A percentile compares a stretch with the other conserved stretches of the same genome.
phyloP scores from a whole-genome alignment of 140 eudicot genomes.

The Cichorium intybus region DNA sequence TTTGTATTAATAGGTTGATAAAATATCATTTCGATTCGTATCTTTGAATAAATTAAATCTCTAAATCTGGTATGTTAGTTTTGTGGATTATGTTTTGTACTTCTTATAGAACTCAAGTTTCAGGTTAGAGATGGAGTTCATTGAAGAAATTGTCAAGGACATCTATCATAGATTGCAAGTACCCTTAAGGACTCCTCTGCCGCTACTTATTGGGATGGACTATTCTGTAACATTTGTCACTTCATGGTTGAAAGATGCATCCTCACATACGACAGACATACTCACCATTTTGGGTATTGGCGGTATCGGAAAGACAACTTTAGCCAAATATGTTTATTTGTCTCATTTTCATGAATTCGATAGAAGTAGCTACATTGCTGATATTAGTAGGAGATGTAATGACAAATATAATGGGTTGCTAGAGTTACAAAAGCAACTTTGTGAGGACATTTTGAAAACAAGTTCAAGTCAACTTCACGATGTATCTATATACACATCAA shows the following conservation, averaged over 20 bases:
- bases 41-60: no score
- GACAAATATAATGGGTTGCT: no score
- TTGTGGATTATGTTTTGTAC: neutral
- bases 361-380: constrained; percentile 21
- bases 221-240: neutral
- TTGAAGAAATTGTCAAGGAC: constrained; percentile 13
- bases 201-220: constrained; percentile 16
- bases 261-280: no score
- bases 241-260: constrained; percentile 28
- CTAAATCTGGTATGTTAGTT: no score
- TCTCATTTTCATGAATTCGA: neutral
- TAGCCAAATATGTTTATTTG: constrained; percentile 11
- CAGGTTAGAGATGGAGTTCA: constrained; percentile 22
- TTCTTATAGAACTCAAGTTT: neutral
- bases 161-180: constrained; percentile 1
- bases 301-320: no score
- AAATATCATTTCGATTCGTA: no score
- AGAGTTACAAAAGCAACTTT: constrained; percentile 21
- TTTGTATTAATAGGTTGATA: no score
- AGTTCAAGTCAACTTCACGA: neutral
- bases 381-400: constrained; percentile 10
- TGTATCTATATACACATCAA: neutral
- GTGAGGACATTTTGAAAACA: constrained; percentile 12
- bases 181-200: neutral
- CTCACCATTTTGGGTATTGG: no score